phyloP scores from a whole-genome alignment of 2,329 filamentous ascomycete species.

The Cladobotryum mycophilum region DNA sequence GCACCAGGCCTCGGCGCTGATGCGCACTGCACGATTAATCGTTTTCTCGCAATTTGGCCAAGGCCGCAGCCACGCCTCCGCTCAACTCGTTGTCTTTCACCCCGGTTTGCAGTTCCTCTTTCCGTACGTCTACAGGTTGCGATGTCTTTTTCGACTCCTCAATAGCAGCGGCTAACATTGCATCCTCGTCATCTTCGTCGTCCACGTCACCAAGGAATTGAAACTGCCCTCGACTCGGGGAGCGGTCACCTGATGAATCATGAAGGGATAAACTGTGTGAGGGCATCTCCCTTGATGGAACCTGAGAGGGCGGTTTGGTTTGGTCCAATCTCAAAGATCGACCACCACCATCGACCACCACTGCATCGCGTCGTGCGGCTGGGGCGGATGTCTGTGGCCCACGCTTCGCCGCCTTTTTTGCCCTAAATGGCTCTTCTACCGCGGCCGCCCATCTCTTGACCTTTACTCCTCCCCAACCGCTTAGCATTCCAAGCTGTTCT shows the following conservation, averaged over 20 bases:
- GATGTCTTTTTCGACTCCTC: constrained; percentile 40
- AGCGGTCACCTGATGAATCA: constrained; percentile 1
- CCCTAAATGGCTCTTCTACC: constrained; percentile 78
- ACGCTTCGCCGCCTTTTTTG: constrained; percentile 60
- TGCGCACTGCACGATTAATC: constrained; percentile 14
- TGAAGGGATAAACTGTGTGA: constrained; percentile 4
- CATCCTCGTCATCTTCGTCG: constrained; percentile 35
- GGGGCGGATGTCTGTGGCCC: constrained; percentile 18
- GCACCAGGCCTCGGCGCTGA: not conserved
- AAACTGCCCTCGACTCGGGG: constrained; percentile 22
- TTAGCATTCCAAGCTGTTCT: constrained; percentile 78
- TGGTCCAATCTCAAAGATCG: constrained; percentile 28
- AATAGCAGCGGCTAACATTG: constrained; percentile 39
- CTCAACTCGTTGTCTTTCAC: constrained; percentile 36
- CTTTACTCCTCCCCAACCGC: constrained; percentile 94
- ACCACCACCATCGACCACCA: constrained; percentile 9
- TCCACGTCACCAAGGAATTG: constrained; percentile 37
- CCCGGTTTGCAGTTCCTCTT: constrained; percentile 18
- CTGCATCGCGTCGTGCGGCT: not conserved
- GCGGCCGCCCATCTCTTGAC: constrained; percentile 78
- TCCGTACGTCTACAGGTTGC: constrained; percentile 9
- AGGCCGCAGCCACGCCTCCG: constrained; percentile 54
- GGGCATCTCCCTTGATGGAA: constrained; percentile 37
- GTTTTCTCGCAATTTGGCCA: constrained; percentile 50
- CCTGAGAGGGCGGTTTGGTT: constrained; percentile 34